Conservation (phyloP, 1,284 basidiomycete species). For the Pulveroboletus ridleyi region DNA sequence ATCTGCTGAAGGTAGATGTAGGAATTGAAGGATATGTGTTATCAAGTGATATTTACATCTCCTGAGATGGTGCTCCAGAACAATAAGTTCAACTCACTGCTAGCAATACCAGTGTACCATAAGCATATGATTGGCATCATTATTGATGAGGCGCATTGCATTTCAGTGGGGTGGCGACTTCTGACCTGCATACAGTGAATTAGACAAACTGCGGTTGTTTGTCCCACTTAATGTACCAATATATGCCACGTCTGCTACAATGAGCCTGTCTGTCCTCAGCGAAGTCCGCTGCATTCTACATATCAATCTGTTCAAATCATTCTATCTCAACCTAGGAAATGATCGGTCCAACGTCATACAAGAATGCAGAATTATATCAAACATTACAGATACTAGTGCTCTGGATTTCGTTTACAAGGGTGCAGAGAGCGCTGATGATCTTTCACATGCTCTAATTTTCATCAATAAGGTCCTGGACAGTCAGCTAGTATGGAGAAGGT, state of each 20-base stretch:
- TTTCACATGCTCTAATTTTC: too few species aligned
- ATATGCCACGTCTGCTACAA: constrained; percentile 12
- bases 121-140: constrained; percentile 27
- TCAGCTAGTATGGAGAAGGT: too few species aligned
- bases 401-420: too few species aligned
- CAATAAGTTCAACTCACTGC: constrained; percentile 31
- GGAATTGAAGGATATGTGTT: neutral
- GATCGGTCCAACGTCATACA: too few species aligned
- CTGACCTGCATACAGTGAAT: constrained; percentile 6
- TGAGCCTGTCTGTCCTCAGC: constrained; percentile 1
- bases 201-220: constrained; percentile 11
- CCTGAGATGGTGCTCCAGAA: constrained; percentile 45
- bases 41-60: constrained; percentile 32
- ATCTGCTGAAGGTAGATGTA: neutral
- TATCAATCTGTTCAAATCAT: constrained; percentile 3
- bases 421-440: too few species aligned
- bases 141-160: constrained; percentile 30
- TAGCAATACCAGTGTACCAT: constrained; percentile 30
- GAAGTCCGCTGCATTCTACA: constrained; percentile 10
- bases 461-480: too few species aligned
- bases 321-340: neutral
- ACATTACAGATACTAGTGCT: too few species aligned
- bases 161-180: constrained; percentile 32
- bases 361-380: too few species aligned
- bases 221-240: constrained; percentile 12